These are phyloP conservation scores for Metschnikowia reukaufii DNA, from an alignment of 805 yeast genomes.

Conservation along the genomic window DNA sequence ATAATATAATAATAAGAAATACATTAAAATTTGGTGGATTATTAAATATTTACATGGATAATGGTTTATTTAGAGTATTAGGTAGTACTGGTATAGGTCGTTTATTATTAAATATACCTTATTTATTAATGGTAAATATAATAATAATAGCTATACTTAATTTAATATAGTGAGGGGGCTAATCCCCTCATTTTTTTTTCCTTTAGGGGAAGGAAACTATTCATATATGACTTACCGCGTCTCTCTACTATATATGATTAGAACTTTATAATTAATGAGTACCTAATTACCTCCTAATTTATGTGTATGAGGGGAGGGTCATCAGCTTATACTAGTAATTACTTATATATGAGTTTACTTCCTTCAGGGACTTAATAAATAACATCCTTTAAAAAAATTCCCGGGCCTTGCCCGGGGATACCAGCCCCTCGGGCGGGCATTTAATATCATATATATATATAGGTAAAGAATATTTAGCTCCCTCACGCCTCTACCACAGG, in stretches of 20 bases:
- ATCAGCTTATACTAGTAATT: background rate
- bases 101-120: slow-evolving; percentile 6
- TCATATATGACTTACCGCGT: too few species aligned
- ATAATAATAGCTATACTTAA: slow-evolving; percentile 2
- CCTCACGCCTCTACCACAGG: too few species aligned
- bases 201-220: too few species aligned
- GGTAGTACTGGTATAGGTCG: slow-evolving; percentile 8
- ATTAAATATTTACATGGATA: slow-evolving; percentile 18
- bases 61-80: slow-evolving; percentile 6
- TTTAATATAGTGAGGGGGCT: background rate
- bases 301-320: background rate
- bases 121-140: slow-evolving; percentile 1
- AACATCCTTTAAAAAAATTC: too few species aligned
- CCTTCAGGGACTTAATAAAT: too few species aligned
- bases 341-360: too few species aligned
- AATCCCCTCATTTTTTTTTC: background rate
- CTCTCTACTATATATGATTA: too few species aligned
- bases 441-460: too few species aligned
- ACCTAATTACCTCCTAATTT: background rate
- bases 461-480: too few species aligned
- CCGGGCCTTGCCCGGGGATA: too few species aligned
- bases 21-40: slow-evolving; percentile 19
- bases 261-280: too few species aligned
- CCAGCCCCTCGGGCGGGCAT: background rate
- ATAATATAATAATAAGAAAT: slow-evolving; percentile 22